phyloP scores from a whole-genome alignment of 441 rosid genomes.

The Corymbia calophylla region DNA sequence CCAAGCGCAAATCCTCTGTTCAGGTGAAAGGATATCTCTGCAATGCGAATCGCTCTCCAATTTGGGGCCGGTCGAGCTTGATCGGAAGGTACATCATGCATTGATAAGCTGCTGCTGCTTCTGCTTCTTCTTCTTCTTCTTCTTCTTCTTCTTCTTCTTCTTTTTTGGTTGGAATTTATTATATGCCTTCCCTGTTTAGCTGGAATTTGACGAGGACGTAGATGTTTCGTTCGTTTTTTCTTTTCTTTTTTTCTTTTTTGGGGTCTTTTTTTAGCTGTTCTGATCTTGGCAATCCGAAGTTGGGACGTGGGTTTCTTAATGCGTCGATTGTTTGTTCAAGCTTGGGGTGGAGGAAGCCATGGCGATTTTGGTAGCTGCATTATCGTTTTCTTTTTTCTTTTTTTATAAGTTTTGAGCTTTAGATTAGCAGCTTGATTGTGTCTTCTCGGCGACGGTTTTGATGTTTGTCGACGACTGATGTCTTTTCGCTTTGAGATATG shows the following conservation, averaged over 20 bases:
- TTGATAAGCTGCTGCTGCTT: neutral
- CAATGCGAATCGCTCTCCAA: neutral
- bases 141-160: neutral
- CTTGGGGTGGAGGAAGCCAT: neutral
- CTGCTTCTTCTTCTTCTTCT: too few relatives aligned
- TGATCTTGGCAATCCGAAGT: neutral
- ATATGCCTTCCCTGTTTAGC: neutral
- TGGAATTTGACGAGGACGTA: neutral
- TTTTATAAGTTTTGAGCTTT: neutral
- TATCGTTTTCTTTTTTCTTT: neutral
- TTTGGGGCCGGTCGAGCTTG: neutral
- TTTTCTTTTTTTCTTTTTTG: neutral
- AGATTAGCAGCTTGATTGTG: neutral
- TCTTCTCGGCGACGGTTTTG: neutral
- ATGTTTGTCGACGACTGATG: neutral
- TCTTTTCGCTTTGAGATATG: neutral
- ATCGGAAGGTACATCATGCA: neutral
- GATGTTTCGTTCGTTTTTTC: neutral
- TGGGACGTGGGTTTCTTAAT: neutral
- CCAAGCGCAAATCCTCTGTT: neutral
- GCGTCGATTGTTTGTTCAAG: neutral
- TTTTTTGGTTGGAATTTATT: neutral
- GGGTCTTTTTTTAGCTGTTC: neutral
- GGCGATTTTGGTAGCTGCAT: neutral
- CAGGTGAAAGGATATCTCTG: neutral